These are phyloP conservation scores for Copromyces sp. DNA, from an alignment of 495 filamentous ascomycete species.

Conservation along the genomic window DNA sequence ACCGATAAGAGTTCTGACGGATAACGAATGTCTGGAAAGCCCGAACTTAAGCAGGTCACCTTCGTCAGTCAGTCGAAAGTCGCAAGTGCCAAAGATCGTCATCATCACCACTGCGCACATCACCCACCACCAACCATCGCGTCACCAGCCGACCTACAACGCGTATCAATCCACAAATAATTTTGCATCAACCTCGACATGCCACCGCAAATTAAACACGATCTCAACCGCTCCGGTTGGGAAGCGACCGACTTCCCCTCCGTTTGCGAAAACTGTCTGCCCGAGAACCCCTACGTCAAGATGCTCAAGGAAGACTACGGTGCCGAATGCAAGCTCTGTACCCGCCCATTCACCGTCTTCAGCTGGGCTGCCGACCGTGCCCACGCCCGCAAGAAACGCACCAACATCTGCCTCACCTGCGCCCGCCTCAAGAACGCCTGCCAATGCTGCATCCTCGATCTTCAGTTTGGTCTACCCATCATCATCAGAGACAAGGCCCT, in stretches of 20 bases:
- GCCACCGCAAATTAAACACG: slow-evolving; percentile 76
- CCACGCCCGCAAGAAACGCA: slow-evolving; percentile 74
- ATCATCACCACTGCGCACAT: background rate
- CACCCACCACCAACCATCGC: background rate
- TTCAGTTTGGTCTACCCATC: slow-evolving; percentile 89
- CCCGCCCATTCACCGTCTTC: slow-evolving; percentile 92
- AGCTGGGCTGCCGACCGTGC: slow-evolving; percentile 85
- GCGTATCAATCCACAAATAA: background rate
- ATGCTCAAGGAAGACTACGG: slow-evolving; percentile 96
- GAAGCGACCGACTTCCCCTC: slow-evolving; percentile 79
- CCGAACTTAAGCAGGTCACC: background rate
- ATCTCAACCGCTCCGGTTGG: slow-evolving; percentile 92
- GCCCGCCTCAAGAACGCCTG: slow-evolving; percentile 94
- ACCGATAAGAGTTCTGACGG: slow-evolving; percentile 4
- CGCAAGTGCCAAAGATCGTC: background rate
- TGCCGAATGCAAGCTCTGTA: slow-evolving; percentile 76
- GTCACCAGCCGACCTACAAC: background rate
- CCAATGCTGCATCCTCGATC: slow-evolving; percentile 97
- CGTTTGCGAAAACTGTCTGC: slow-evolving; percentile 67
- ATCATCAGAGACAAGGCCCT: slow-evolving; percentile 91
- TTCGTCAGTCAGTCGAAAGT: background rate
- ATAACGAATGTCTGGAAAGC: background rate
- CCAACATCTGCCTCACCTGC: slow-evolving; percentile 90
- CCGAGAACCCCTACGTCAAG: slow-evolving; percentile 94
- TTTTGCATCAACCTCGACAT: slow-evolving; percentile 16